A percentile compares a stretch with the other conserved stretches of the same genome.
Evolutionary conservation across 2,329 filamentous ascomycete species (phyloP).

Genomic region (Cordyceps tenuipes): DNA sequence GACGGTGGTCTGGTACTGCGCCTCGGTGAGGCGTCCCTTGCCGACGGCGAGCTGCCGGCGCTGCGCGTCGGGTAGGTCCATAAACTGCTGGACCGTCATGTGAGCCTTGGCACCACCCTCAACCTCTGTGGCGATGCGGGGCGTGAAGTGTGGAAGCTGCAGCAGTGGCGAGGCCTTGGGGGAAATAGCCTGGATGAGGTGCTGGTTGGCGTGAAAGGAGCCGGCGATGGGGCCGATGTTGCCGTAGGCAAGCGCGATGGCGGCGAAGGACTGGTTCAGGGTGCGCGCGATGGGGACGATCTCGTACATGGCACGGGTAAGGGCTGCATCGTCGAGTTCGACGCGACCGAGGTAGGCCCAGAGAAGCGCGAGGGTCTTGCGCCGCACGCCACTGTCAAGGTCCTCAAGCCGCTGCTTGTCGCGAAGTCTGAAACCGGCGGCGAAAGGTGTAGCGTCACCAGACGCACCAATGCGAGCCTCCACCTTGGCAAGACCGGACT

Average conservation of each 20-base stretch:
- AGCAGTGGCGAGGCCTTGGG: conserved; percentile 80
- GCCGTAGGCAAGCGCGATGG: conserved; percentile 81
- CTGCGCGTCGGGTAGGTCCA: conserved; percentile 69
- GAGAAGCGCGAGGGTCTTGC: conserved; percentile 80
- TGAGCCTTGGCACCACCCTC: conserved; percentile 70
- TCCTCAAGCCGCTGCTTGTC: conserved; percentile 71
- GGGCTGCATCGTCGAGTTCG: conserved; percentile 67
- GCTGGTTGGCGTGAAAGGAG: conserved; percentile 75
- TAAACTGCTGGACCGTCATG: conserved; percentile 76
- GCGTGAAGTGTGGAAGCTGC: conserved; percentile 81
- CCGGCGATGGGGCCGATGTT: conserved; percentile 74
- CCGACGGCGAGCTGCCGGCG: conserved; percentile 65
- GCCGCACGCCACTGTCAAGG: conserved; percentile 67
- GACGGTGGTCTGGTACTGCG: conserved; percentile 69
- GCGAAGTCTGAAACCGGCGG: conserved; percentile 56
- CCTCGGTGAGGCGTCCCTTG: conserved; percentile 60
- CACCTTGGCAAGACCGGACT: conserved; percentile 71
- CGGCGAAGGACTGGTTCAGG: conserved; percentile 77
- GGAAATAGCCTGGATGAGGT: conserved; percentile 80
- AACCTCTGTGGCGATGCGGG: conserved; percentile 54
- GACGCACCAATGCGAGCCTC: conserved; percentile 70
- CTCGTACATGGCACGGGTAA: conserved; percentile 83
- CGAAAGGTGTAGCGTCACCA: conserved; percentile 42
- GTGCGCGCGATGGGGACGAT: conserved; percentile 78
- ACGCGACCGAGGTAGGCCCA: conserved; percentile 93